Conservation (phyloP, 2,329 filamentous ascomycete genomes). For the Endoconidiophora polonica region DNA sequence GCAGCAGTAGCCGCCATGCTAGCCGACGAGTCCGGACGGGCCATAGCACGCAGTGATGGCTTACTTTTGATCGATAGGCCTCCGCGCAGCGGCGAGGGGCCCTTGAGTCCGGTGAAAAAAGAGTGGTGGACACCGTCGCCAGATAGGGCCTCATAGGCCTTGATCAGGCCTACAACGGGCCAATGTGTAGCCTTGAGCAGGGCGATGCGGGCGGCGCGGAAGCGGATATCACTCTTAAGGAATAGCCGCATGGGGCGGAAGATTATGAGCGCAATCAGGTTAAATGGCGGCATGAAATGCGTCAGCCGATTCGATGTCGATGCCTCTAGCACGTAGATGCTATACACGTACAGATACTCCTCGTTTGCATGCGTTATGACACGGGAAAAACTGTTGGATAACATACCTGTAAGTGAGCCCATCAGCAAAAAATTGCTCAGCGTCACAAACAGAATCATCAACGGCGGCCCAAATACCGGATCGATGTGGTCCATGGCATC, state of each 20-base stretch:
- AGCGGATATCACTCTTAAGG: conserved; percentile 42
- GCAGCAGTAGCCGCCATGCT: neutral
- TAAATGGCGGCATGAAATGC: conserved; percentile 56
- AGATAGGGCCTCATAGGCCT: conserved; percentile 43
- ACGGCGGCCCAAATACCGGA: conserved; percentile 39
- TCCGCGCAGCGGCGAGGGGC: conserved; percentile 14
- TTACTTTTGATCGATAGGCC: conserved; percentile 4
- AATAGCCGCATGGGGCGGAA: conserved; percentile 58
- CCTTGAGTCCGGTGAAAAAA: conserved; percentile 33
- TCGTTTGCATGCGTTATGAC: conserved; percentile 49
- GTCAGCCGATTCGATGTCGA: conserved; percentile 53
- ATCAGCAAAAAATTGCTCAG: conserved; percentile 65
- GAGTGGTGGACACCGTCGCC: conserved; percentile 25
- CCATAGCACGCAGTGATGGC: neutral
- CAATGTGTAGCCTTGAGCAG: conserved; percentile 47
- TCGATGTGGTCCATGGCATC: conserved; percentile 46
- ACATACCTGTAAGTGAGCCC: conserved; percentile 61
- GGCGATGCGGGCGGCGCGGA: conserved; percentile 44
- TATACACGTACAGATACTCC: conserved; percentile 66
- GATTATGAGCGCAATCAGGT: conserved; percentile 54
- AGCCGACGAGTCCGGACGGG: neutral
- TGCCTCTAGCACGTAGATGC: conserved; percentile 46
- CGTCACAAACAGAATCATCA: conserved; percentile 58
- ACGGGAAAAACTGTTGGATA: conserved; percentile 57
- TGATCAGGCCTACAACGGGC: conserved; percentile 53